phyloP scores from a whole-genome alignment of 306 rosid genomes.

The Parietaria judaica region DNA sequence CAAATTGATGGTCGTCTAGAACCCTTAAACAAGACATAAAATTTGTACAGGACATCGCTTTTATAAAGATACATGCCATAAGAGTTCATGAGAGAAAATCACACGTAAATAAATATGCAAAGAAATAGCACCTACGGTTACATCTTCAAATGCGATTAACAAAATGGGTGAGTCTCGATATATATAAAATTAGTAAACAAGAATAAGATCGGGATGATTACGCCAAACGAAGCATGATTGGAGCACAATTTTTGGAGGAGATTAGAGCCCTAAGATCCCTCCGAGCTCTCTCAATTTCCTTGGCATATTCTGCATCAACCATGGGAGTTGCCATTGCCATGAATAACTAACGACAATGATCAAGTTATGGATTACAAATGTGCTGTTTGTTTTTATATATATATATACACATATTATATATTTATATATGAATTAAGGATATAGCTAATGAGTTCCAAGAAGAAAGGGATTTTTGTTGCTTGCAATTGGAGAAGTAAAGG shows the following conservation, averaged over 20 bases:
- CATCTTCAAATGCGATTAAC: no score
- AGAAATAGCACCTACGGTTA: no score
- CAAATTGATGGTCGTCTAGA: no score
- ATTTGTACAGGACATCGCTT: background rate
- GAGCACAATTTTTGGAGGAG: constrained; percentile 51
- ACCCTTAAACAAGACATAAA: background rate
- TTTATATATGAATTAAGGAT: no score
- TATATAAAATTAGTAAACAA: background rate
- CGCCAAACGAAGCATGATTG: constrained; percentile 92
- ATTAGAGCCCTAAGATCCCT: constrained; percentile 71
- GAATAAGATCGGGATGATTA: constrained; percentile 17
- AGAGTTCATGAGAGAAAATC: background rate
- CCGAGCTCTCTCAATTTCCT: constrained; percentile 61
- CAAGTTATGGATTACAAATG: background rate
- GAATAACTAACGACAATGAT: background rate
- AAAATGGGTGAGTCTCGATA: no score
- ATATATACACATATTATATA: background rate
- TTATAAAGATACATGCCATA: no score
- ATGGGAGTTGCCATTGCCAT: constrained; percentile 10
- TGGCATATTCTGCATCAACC: constrained; percentile 39
- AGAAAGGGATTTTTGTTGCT: constrained; percentile 13
- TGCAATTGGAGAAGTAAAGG: constrained; percentile 1
- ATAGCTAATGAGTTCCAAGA: background rate
- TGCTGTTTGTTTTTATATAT: background rate
- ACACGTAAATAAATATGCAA: no score